Percentiles rank a stretch among this genome's conserved stretches.
Conservation (phyloP, 495 filamentous ascomycete species). For the Antarctomyces pellizariae region DNA sequence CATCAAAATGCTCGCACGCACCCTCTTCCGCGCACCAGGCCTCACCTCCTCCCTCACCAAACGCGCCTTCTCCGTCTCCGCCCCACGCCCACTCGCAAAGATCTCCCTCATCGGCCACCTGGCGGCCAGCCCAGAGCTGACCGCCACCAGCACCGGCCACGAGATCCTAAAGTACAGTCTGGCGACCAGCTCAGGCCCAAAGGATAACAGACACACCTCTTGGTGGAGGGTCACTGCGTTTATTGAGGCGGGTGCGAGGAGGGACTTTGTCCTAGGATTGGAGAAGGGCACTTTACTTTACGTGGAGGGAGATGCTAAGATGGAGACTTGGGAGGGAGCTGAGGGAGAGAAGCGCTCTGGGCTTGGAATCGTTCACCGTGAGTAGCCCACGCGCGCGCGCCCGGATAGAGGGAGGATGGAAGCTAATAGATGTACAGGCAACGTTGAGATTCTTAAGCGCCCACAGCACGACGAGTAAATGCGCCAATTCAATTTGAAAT, state of each 20-base stretch:
- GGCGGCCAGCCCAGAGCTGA: slow-evolving; percentile 42
- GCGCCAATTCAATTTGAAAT: neutral
- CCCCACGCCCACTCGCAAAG: slow-evolving; percentile 9
- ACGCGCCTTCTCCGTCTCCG: slow-evolving; percentile 9
- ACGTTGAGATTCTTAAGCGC: slow-evolving; percentile 35
- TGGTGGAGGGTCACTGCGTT: slow-evolving; percentile 59
- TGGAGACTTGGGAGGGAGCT: slow-evolving; percentile 32
- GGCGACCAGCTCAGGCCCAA: slow-evolving; percentile 29
- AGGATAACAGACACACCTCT: slow-evolving; percentile 41
- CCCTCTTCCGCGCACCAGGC: slow-evolving; percentile 6
- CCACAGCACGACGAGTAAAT: slow-evolving; percentile 10
- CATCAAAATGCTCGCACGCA: slow-evolving; percentile 8
- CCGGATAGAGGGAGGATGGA: neutral
- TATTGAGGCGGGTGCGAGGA: slow-evolving; percentile 28
- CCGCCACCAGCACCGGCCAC: slow-evolving; percentile 35
- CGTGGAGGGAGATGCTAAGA: slow-evolving; percentile 47
- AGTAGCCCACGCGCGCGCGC: slow-evolving; percentile 12
- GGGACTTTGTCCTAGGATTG: slow-evolving; percentile 39
- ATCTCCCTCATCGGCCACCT: slow-evolving; percentile 60
- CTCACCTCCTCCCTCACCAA: neutral
- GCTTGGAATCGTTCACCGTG: slow-evolving; percentile 54
- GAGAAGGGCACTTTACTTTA: slow-evolving; percentile 54
- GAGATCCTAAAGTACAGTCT: slow-evolving; percentile 48
- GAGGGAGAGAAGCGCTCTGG: slow-evolving; percentile 33
- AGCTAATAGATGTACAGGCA: slow-evolving; percentile 17